Evolutionary conservation across 768 basidiomycete genomes (phyloP).

Genomic region (Tricholomella constricta): DNA sequence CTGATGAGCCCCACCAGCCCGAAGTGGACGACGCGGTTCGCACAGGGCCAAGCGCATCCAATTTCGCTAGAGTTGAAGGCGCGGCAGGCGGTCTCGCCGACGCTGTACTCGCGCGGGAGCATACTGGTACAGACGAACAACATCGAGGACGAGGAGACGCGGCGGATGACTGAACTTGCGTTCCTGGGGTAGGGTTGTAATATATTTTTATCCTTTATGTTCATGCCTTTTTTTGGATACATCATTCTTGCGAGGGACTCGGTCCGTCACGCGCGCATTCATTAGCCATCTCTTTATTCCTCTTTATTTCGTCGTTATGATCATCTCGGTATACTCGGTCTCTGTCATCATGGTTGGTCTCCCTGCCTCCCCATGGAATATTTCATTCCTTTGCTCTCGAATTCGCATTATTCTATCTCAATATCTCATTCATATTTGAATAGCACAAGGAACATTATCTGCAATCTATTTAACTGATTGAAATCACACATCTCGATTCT

Average conservation of each 20-base stretch:
- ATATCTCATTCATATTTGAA: neutral
- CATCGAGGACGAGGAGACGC: conserved; percentile 69
- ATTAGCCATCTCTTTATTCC: neutral
- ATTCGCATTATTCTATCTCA: too few relatives aligned
- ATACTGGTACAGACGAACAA: conserved; percentile 53
- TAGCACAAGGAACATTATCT: neutral
- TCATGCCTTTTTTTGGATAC: too few relatives aligned
- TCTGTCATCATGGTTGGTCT: too few relatives aligned
- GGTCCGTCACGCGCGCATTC: conserved; percentile 1
- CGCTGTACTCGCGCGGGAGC: conserved; percentile 58
- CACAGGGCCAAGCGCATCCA: conserved; percentile 9
- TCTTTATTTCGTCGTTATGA: too few relatives aligned
- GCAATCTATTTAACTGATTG: too few relatives aligned
- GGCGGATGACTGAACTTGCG: conserved; percentile 72
- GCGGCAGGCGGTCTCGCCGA: conserved; percentile 53
- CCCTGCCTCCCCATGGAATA: too few relatives aligned
- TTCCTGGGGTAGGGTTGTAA: conserved; percentile 54
- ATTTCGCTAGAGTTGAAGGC: conserved; percentile 3
- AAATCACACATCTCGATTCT: too few relatives aligned
- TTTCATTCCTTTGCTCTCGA: too few relatives aligned
- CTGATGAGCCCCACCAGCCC: conserved; percentile 2
- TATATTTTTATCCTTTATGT: conserved; percentile 5
- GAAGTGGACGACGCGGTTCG: conserved; percentile 2
- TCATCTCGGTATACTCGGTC: too few relatives aligned
- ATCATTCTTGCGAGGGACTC: neutral